A percentile compares a stretch with the other conserved stretches of the same genome.
phyloP scores from a whole-genome alignment of 2,329 filamentous ascomycete genomes.

The Conoideocrella luteorostrata region DNA sequence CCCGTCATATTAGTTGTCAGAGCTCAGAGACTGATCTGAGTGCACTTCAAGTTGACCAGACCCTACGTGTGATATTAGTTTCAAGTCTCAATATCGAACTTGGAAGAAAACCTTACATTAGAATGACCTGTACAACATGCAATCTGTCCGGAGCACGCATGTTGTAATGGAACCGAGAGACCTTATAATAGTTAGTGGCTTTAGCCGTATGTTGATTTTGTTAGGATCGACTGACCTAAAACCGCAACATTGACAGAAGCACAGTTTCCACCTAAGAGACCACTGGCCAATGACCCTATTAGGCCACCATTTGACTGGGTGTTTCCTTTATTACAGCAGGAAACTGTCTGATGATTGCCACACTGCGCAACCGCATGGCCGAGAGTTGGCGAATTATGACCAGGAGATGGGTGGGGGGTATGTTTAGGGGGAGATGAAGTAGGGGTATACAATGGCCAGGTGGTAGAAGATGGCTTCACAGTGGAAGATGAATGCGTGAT shows the following conservation, averaged over 20 bases:
- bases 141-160: background rate
- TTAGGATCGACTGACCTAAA: background rate
- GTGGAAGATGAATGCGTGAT: no score
- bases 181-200: background rate
- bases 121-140: background rate
- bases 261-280: background rate
- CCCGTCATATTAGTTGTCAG: no score
- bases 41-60: no score
- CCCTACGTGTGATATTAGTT: no score
- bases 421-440: background rate
- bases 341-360: background rate
- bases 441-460: background rate
- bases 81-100: no score
- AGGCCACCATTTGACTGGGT: no score
- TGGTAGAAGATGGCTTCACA: no score
- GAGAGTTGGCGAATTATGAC: background rate
- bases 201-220: no score
- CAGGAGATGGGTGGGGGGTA: no score
- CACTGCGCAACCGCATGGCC: background rate
- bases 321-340: background rate
- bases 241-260: background rate
- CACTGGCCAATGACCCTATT: background rate
- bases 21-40: no score
- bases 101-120: no score
- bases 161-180: background rate